Base-by-base conservation (phyloP, 129 eudicot species). In the Dittrichia graveolens region DNA sequence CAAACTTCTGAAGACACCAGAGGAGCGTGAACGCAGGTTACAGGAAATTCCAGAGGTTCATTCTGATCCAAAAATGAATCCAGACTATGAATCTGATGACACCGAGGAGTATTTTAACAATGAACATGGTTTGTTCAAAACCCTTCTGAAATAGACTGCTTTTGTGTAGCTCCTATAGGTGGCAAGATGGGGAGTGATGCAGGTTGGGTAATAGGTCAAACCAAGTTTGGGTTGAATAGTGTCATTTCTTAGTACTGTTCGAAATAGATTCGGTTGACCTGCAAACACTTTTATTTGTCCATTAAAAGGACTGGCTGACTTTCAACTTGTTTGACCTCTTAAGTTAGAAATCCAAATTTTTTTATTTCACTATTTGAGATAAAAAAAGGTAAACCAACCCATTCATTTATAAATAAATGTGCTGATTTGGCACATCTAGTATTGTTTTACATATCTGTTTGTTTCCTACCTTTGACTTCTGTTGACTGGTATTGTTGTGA, bases 21-120 rank as follows among this genome's bases (percentile, higher is more conserved):
- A 94, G 76, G 99, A 95, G 67, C 96, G 93, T 68, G 89, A 83
- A 58, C 97, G 96, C 39, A 83, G 94, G 72, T 85, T 88, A 49
- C 70, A 61, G 50, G 88, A 90, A 78, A 74, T 95, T 72, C 99
- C 97, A 13, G 95, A 81, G 54, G 84, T 95, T 18, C 96, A 95
- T 75, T 74, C 91, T 49, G 99, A 90, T 83, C 97, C 99, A 64
- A 88, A 85, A 53, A 91, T 91, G 99, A 85, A 85, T 75, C 97
- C 99, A 3, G 74, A 78, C 50, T 88, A 83, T 78, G 96, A 85
- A 73, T 90, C 94, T 78, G 97, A 84, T 74, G 96, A 95, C 75
- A 75, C 79, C 14, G 87, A 77, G 80, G 79, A 67, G 67, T 67
- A 68, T 65, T 76, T 74, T 43, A 76, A 44, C 81, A 78, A 81